Conservation (phyloP, 768 basidiomycete species). For the Calvatia gigantea region DNA sequence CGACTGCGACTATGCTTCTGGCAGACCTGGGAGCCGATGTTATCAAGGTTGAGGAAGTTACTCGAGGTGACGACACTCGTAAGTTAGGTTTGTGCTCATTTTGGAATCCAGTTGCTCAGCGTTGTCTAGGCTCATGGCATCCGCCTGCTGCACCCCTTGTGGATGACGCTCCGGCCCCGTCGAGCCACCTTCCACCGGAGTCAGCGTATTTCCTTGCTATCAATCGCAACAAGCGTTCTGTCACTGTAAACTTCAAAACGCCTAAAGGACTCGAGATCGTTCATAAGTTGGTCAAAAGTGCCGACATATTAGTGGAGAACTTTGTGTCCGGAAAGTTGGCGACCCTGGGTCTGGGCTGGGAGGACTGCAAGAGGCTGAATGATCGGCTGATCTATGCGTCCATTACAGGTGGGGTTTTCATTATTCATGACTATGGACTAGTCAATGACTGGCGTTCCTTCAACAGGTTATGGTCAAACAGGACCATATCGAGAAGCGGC, state of each 20-base stretch:
- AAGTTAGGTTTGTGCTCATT: slow-evolving; percentile 22
- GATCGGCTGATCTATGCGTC: slow-evolving; percentile 82
- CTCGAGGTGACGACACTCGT: slow-evolving; percentile 88
- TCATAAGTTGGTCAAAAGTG: slow-evolving; percentile 60
- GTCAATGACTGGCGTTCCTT: neutral
- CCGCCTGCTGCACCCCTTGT: slow-evolving; percentile 57
- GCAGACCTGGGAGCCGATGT: slow-evolving; percentile 92
- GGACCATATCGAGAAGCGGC: slow-evolving; percentile 82
- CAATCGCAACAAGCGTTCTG: slow-evolving; percentile 87
- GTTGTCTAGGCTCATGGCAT: slow-evolving; percentile 54
- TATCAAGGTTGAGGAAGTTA: slow-evolving; percentile 83
- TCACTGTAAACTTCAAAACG: slow-evolving; percentile 86
- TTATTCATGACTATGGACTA: neutral
- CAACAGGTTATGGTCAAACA: slow-evolving; percentile 58
- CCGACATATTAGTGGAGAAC: slow-evolving; percentile 91
- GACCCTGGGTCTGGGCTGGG: slow-evolving; percentile 81
- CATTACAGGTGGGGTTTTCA: slow-evolving; percentile 67
- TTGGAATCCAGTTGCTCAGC: neutral
- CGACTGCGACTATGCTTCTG: slow-evolving; percentile 90
- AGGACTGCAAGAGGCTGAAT: slow-evolving; percentile 76
- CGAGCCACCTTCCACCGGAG: slow-evolving; percentile 76
- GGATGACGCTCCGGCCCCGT: slow-evolving; percentile 44
- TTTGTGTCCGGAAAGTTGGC: slow-evolving; percentile 83
- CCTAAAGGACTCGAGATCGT: slow-evolving; percentile 75
- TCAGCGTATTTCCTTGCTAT: slow-evolving; percentile 89